phyloP scores from a whole-genome alignment of 2,329 filamentous ascomycete genomes.

The Aspergillus texensis region DNA sequence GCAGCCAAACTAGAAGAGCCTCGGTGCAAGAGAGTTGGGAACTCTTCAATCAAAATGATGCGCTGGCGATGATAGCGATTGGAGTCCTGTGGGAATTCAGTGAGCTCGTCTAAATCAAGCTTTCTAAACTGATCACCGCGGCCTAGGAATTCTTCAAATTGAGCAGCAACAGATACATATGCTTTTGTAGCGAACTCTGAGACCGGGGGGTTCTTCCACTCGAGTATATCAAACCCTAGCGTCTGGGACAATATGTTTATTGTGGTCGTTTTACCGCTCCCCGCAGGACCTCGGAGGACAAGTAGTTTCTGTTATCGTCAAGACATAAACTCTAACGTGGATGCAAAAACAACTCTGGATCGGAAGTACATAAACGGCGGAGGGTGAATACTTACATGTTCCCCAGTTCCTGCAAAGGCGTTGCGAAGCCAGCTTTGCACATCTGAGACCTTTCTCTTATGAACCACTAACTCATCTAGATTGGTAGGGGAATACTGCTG shows the following conservation, averaged over 20 bases:
- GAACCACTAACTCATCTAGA: slow-evolving; percentile 84
- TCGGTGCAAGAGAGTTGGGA: slow-evolving; percentile 73
- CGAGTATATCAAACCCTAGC: slow-evolving; percentile 75
- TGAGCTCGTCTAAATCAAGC: slow-evolving; percentile 53
- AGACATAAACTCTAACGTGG: background rate
- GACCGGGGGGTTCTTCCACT: slow-evolving; percentile 85
- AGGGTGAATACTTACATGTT: slow-evolving; percentile 34
- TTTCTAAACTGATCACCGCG: slow-evolving; percentile 79
- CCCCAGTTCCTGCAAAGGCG: slow-evolving; percentile 63
- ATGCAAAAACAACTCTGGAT: background rate
- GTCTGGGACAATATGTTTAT: slow-evolving; percentile 74
- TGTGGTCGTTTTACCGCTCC: slow-evolving; percentile 90
- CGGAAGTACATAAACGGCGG: slow-evolving; percentile 3
- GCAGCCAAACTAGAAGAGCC: slow-evolving; percentile 66
- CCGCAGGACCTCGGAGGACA: slow-evolving; percentile 85
- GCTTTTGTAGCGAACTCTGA: slow-evolving; percentile 62
- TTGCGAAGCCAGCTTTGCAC: slow-evolving; percentile 81
- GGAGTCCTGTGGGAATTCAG: slow-evolving; percentile 7
- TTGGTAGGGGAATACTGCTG: slow-evolving; percentile 77
- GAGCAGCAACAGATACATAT: slow-evolving; percentile 70
- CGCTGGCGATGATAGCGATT: slow-evolving; percentile 34
- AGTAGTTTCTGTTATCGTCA: slow-evolving; percentile 66
- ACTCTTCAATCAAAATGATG: slow-evolving; percentile 78
- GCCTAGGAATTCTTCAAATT: slow-evolving; percentile 91
- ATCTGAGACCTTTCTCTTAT: slow-evolving; percentile 90